phyloP scores from a whole-genome alignment of 192 early-diverging fungal genomes.

The Umbelopsis sp. region DNA sequence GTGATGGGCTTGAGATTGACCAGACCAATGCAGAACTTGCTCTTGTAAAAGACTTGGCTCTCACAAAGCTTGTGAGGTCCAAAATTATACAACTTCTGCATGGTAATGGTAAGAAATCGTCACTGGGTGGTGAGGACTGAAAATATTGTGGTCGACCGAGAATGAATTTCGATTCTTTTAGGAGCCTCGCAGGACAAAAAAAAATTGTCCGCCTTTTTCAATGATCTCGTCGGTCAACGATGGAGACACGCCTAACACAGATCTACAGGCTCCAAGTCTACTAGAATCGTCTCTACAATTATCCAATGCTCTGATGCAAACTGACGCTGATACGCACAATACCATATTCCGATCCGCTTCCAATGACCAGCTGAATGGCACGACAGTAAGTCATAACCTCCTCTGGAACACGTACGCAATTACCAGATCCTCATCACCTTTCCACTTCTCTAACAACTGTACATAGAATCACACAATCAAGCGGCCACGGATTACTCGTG shows the following conservation, averaged over 20 bases:
- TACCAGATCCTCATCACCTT: too few relatives aligned
- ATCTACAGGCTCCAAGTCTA: not conserved
- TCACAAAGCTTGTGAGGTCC: constrained; percentile 71
- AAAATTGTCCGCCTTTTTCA: not conserved
- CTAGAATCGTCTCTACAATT: constrained; percentile 3
- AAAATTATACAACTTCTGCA: constrained; percentile 48
- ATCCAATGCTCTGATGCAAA: not conserved
- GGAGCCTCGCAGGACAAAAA: not conserved
- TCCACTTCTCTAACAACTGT: too few relatives aligned
- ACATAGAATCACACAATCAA: not conserved
- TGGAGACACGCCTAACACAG: not conserved
- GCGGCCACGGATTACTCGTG: constrained; percentile 10
- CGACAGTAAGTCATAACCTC: not conserved
- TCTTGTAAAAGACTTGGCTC: constrained; percentile 76
- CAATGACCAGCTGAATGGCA: not conserved
- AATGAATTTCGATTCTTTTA: not conserved
- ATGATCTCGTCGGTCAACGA: constrained; percentile 7
- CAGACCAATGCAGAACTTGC: constrained; percentile 72
- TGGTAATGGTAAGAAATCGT: not conserved
- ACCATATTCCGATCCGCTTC: not conserved
- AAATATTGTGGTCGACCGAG: too few relatives aligned
- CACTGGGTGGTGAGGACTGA: not conserved
- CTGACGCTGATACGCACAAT: not conserved
- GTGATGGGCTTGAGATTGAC: constrained; percentile 94
- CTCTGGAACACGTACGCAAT: not conserved